Evolutionary conservation across 768 basidiomycete genomes (phyloP).

Genomic region (Hygrophorus pudorinus): DNA sequence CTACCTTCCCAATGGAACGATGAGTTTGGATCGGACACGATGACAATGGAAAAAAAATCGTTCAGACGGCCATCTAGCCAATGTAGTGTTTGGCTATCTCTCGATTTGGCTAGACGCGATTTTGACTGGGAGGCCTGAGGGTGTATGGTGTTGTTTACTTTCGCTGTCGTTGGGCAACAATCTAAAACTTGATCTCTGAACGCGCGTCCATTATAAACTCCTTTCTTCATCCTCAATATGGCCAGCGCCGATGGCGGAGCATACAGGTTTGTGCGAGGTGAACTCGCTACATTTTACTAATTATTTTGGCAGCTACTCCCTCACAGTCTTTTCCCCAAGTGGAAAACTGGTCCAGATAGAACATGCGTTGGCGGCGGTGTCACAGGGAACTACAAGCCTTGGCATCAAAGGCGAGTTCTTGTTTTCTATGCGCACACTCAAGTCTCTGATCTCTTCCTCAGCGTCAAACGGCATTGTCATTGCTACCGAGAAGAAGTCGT

Average conservation of each 20-base stretch:
- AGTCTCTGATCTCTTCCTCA: slow-evolving; percentile 24
- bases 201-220: slow-evolving; percentile 13
- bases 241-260: slow-evolving; percentile 77
- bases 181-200: slow-evolving; percentile 25
- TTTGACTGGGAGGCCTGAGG: too few species aligned
- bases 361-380: slow-evolving; percentile 94
- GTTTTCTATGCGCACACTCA: slow-evolving; percentile 6
- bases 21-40: too few species aligned
- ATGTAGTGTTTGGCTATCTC: too few species aligned
- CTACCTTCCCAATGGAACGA: too few species aligned
- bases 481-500: slow-evolving; percentile 98
- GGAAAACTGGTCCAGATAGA: slow-evolving; percentile 99
- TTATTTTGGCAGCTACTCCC: slow-evolving; percentile 67
- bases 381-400: slow-evolving; percentile 91
- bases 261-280: slow-evolving; percentile 43
- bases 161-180: slow-evolving; percentile 90
- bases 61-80: too few species aligned
- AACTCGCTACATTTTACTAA: slow-evolving; percentile 1
- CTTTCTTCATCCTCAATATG: slow-evolving; percentile 31
- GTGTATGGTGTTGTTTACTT: slow-evolving; percentile 23
- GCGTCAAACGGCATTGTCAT: slow-evolving; percentile 99
- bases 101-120: too few species aligned
- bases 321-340: slow-evolving; percentile 98
- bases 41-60: too few species aligned
- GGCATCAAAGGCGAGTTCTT: slow-evolving; percentile 84